Base-by-base conservation (phyloP, 192 early-diverging fungal genomes). In the Haplosporangium gracile region DNA sequence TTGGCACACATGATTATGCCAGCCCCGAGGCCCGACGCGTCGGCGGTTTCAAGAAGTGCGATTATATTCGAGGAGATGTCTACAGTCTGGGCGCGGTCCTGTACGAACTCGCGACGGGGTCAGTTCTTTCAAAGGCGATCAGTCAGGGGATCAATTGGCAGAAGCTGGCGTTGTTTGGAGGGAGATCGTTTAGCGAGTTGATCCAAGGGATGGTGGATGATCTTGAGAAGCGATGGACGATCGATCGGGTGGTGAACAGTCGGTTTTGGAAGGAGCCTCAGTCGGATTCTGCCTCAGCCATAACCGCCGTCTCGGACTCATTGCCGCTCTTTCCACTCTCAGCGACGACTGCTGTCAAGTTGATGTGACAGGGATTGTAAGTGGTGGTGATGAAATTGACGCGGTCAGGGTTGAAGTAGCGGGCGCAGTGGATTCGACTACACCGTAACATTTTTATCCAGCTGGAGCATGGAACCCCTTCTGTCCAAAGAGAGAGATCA, bases 1-100 rank as follows among this genome's bases (percentile, higher is more conserved):
- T 85, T 80, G 83, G 83, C 0, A 85, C 83, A 2, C 83, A 85
- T 38, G 83, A 85, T 13, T 85, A 85, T n/a, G 83, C 77, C 4
- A 75, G 73, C 29, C 77, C 83, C 1, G 83, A 85, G 74, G 83
- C 83, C 5, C 73, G 83, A 34, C 83, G 83, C 2, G 83, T 80
- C 36, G 78, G 77, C 15, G 72, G 47, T 4, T 69, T 71, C 38
- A 71, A 71, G 39, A 38, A n/a, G n/a, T 85, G 83, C n/a, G 83
- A 85, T 39, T 85, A 85, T 34, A 85, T 85, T 55, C 77, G 26
- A 42, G 60, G 83, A 6, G 83, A 85, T 51, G 49, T 85, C 26
- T 85, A 79, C 53, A 85, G 83, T 55, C 70, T 85, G 1, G 83
- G 83, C 16, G 83, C 83, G 0, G 83, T 85, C 15, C 45, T 85